Evolutionary conservation across 2,329 filamentous ascomycete species (phyloP).

Genomic region (Fusarium sp.): DNA sequence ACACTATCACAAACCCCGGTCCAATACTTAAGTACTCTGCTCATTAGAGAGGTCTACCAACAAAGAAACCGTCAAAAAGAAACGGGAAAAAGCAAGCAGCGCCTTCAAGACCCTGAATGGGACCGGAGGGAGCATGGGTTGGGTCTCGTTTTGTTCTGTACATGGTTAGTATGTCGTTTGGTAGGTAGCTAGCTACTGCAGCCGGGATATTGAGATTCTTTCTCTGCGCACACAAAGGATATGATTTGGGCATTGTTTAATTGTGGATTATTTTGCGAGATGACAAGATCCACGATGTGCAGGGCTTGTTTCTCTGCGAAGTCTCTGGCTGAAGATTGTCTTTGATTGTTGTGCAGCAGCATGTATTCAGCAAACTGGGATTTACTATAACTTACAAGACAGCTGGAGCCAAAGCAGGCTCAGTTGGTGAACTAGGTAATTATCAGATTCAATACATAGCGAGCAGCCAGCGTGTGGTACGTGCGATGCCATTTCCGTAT

Average conservation of each 20-base stretch:
- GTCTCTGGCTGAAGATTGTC: background rate
- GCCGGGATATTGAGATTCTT: conserved; percentile 5
- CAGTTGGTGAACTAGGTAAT: background rate
- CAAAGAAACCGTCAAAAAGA: background rate
- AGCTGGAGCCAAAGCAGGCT: background rate
- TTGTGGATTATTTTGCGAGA: background rate
- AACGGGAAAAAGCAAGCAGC: conserved; percentile 8
- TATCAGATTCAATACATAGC: background rate
- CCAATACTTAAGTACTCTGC: background rate
- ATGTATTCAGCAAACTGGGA: background rate
- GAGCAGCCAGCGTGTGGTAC: conserved; percentile 12
- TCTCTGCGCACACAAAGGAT: background rate
- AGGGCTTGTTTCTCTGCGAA: background rate
- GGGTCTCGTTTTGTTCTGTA: conserved; percentile 1
- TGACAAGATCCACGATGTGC: background rate
- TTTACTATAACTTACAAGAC: background rate
- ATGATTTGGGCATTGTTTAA: background rate
- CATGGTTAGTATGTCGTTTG: conserved; percentile 1
- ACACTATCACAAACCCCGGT: conserved; percentile 3
- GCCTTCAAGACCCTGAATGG: conserved; percentile 10
- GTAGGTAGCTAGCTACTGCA: background rate
- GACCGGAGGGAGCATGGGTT: conserved; percentile 20
- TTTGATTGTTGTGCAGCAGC: background rate
- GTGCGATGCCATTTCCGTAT: conserved; percentile 17
- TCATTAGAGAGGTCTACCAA: background rate